Conservation (phyloP, 208 protist species). For the Crithidia mellificae region DNA sequence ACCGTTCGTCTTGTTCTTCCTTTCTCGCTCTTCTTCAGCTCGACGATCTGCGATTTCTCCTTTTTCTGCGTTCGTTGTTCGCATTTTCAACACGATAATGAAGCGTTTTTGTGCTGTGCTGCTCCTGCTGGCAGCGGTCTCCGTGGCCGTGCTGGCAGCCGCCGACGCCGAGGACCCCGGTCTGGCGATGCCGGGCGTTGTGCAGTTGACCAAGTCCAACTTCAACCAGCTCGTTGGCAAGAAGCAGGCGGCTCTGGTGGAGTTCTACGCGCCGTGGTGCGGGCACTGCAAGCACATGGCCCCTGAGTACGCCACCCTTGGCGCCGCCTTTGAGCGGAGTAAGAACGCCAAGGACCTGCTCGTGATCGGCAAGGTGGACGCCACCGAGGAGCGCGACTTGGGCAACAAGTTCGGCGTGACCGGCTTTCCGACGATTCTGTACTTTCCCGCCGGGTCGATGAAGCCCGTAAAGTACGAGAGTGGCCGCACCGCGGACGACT, state of each 20-base stretch:
- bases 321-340: conserved; percentile 36
- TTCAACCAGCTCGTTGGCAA: conserved; percentile 70
- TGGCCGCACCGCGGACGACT: conserved; percentile 31
- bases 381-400: conserved; percentile 44
- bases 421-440: conserved; percentile 77
- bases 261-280: conserved; percentile 94
- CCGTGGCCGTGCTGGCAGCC: conserved; percentile 16
- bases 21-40: neutral
- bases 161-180: conserved; percentile 30
- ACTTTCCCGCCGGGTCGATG: conserved; percentile 53
- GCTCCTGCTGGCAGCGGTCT: conserved; percentile 17
- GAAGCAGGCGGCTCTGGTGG: conserved; percentile 40
- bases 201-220: conserved; percentile 44
- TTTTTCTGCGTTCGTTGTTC: neutral
- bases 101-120: conserved; percentile 9
- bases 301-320: conserved; percentile 38
- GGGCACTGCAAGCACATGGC: conserved; percentile 74
- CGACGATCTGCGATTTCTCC: no score
- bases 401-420: conserved; percentile 39
- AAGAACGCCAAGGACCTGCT: conserved; percentile 35
- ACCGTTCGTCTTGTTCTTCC: neutral
- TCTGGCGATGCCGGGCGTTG: conserved; percentile 34
- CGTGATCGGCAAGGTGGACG: conserved; percentile 76
- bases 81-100: neutral
- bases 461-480: conserved; percentile 43